These are phyloP conservation scores for Colletotrichum simmondsii DNA, from an alignment of 2,329 filamentous ascomycete species.

Conservation along the genomic window DNA sequence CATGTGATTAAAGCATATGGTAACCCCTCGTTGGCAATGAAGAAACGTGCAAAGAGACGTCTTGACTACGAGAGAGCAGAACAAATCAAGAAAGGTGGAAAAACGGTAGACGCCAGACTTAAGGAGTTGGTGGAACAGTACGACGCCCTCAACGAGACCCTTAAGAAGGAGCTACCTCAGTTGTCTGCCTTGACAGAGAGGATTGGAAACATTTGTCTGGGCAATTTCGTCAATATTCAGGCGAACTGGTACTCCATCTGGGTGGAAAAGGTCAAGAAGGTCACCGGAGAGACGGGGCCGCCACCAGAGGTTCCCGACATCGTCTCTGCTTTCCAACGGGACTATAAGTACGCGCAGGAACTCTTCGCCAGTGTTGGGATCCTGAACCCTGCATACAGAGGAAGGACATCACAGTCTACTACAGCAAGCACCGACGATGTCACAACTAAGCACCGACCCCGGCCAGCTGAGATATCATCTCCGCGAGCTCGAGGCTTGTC, in stretches of 20 bases:
- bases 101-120: slow-evolving; percentile 88
- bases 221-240: slow-evolving; percentile 87
- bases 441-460: slow-evolving; percentile 59
- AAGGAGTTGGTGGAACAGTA: slow-evolving; percentile 89
- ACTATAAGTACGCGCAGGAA: slow-evolving; percentile 81
- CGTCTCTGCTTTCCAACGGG: slow-evolving; percentile 79
- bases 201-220: slow-evolving; percentile 81
- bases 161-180: slow-evolving; percentile 91
- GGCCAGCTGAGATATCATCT: slow-evolving; percentile 58
- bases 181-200: slow-evolving; percentile 85
- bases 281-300: slow-evolving; percentile 74
- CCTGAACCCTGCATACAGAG: slow-evolving; percentile 78
- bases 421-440: slow-evolving; percentile 65
- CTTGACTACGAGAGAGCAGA: slow-evolving; percentile 88
- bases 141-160: slow-evolving; percentile 87
- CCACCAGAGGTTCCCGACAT: slow-evolving; percentile 79
- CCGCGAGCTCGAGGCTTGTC: slow-evolving; percentile 70
- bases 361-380: slow-evolving; percentile 78
- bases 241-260: slow-evolving; percentile 84
- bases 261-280: slow-evolving; percentile 82
- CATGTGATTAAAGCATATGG: slow-evolving; percentile 83
- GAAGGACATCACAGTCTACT: slow-evolving; percentile 67
- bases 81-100: slow-evolving; percentile 80
- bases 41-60: slow-evolving; percentile 93
- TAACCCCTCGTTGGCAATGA: slow-evolving; percentile 88